These are phyloP conservation scores for Amaranthus hypochondriacus DNA, from an alignment of 148 eudicot genomes.

Conservation along the genomic window DNA sequence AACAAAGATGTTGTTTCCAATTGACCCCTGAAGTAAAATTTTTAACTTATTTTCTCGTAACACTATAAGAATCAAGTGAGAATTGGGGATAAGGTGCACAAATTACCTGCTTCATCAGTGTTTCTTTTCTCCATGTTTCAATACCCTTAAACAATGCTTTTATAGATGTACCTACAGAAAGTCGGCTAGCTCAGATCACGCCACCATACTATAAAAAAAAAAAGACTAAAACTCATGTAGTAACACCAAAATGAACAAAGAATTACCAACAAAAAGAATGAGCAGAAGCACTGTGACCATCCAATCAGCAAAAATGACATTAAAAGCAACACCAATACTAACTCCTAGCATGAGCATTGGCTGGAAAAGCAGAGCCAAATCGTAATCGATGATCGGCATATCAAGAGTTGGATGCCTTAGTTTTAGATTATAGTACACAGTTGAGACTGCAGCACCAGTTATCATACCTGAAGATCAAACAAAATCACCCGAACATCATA, in stretches of 20 bases:
- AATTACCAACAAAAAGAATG: slow-evolving; percentile 66
- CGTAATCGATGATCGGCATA: slow-evolving; percentile 92
- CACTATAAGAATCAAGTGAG: too few relatives aligned
- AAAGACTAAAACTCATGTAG: not conserved
- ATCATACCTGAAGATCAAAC: slow-evolving; percentile 70
- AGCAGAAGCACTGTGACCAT: slow-evolving; percentile 88
- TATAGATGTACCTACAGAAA: slow-evolving; percentile 62
- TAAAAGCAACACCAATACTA: slow-evolving; percentile 83
- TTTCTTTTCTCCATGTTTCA: slow-evolving; percentile 87
- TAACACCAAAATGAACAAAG: not conserved
- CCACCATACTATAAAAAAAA: not conserved
- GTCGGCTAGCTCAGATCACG: slow-evolving; percentile 8
- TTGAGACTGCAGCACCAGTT: slow-evolving; percentile 85
- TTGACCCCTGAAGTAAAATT: too few relatives aligned
- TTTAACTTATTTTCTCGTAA: too few relatives aligned
- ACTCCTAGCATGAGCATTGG: slow-evolving; percentile 99
- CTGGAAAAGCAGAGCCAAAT: slow-evolving; percentile 84
- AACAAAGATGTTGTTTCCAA: too few relatives aligned
- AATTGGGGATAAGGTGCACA: not conserved
- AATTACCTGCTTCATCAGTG: slow-evolving; percentile 61
- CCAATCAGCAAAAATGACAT: slow-evolving; percentile 94
- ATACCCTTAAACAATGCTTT: slow-evolving; percentile 66
- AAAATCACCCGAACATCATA: slow-evolving; percentile 6
- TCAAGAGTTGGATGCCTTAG: slow-evolving; percentile 85
- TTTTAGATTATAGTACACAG: slow-evolving; percentile 78